Conservation (phyloP, 2,329 filamentous ascomycete genomes). For the Bipolaris bicolor region DNA sequence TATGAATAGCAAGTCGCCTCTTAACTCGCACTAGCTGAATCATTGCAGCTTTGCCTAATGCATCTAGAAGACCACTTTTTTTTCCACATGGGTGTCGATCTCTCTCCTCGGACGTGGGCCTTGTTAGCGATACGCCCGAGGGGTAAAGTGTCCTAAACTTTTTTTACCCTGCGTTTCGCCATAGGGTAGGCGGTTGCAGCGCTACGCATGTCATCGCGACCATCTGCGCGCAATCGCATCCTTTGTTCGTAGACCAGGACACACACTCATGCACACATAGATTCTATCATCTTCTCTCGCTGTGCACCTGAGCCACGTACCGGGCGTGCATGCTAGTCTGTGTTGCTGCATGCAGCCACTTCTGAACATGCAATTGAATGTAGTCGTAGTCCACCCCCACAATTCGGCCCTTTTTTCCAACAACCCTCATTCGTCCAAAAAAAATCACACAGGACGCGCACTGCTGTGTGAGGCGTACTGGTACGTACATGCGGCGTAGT, state of each 20-base stretch:
- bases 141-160: background rate
- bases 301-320: background rate
- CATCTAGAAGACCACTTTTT: constrained; percentile 3
- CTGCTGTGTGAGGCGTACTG: background rate
- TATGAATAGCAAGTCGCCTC: background rate
- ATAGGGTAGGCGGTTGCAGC: constrained; percentile 8
- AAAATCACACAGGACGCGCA: background rate
- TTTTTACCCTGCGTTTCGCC: constrained; percentile 11
- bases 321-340: background rate
- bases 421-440: constrained; percentile 5
- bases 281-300: background rate
- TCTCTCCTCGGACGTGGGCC: constrained; percentile 2
- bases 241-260: background rate
- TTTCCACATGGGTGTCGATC: constrained; percentile 6
- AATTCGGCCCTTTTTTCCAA: constrained; percentile 11
- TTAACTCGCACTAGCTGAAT: background rate
- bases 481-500: background rate
- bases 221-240: constrained; percentile 2
- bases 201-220: constrained; percentile 9
- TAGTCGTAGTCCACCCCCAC: constrained; percentile 1
- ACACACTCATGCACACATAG: background rate
- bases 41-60: background rate
- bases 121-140: constrained; percentile 3
- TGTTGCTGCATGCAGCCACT: background rate
- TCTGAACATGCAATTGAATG: background rate